Evolutionary conservation across 176 grass and related monocot genomes (phyloP).

Genomic region (Oryza meyeriana): DNA sequence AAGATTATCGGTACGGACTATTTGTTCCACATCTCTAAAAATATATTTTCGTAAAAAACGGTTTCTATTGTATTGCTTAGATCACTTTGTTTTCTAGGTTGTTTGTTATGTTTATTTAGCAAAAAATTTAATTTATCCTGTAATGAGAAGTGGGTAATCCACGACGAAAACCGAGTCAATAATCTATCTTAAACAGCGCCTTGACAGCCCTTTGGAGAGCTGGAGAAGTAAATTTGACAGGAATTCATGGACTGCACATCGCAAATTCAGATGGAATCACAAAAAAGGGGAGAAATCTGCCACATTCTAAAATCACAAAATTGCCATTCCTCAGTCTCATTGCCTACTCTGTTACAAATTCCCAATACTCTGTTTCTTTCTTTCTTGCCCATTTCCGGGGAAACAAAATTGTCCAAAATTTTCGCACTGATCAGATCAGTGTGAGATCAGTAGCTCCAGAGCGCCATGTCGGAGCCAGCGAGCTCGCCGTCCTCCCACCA

Average conservation of each 20-base stretch:
- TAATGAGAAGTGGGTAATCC: no score
- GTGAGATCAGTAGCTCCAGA: conserved; percentile 40
- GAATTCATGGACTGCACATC: neutral
- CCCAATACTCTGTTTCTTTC: neutral
- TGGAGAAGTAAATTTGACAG: neutral
- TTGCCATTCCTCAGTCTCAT: neutral
- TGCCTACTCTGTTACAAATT: neutral
- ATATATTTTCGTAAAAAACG: no score
- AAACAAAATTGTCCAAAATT: neutral
- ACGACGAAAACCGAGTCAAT: no score
- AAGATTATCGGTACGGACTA: no score
- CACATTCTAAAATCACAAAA: neutral
- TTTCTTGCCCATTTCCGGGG: neutral
- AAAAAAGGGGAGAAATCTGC: neutral
- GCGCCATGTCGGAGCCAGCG: neutral
- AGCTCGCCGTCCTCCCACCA: conserved; percentile 28
- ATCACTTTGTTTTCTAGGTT: no score
- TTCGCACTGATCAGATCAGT: neutral
- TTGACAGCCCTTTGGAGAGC: neutral
- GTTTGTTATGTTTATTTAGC: no score
- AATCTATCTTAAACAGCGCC: neutral
- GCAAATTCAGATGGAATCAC: neutral
- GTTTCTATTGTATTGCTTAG: no score
- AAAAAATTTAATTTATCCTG: no score
- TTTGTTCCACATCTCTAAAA: no score